phyloP scores from a whole-genome alignment of 2,329 filamentous ascomycete species.

The Plenodomus lindquistii region DNA sequence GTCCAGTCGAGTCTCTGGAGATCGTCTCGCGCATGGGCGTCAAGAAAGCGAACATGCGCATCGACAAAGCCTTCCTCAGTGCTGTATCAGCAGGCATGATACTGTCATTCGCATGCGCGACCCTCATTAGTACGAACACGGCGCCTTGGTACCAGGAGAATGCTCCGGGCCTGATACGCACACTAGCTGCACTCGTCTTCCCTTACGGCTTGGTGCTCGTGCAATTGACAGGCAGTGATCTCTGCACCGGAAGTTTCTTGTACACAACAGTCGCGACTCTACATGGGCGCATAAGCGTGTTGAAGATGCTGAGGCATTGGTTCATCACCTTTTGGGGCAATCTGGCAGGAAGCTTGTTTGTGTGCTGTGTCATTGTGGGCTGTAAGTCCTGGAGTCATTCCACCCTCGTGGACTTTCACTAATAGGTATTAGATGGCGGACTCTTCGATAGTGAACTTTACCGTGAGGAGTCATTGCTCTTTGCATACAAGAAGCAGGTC shows the following conservation, averaged over 20 bases:
- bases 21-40: conserved; percentile 55
- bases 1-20: conserved; percentile 56
- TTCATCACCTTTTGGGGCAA: conserved; percentile 55
- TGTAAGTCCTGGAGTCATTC: conserved; percentile 38
- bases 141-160: conserved; percentile 17
- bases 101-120: conserved; percentile 51
- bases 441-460: conserved; percentile 43
- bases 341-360: conserved; percentile 54
- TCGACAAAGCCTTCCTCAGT: conserved; percentile 57
- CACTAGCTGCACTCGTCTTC: conserved; percentile 38
- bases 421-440: conserved; percentile 46
- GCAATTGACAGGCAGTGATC: conserved; percentile 38
- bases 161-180: conserved; percentile 32
- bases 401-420: neutral
- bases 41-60: conserved; percentile 57
- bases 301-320: conserved; percentile 49
- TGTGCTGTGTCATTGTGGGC: conserved; percentile 54
- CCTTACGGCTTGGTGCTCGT: conserved; percentile 40
- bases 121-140: conserved; percentile 12
- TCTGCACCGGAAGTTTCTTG: conserved; percentile 36
- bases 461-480: conserved; percentile 18
- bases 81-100: conserved; percentile 57
- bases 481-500: conserved; percentile 21
- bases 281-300: conserved; percentile 32
- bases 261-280: conserved; percentile 20